Conservation (phyloP, 2,329 filamentous ascomycete species). For the Lasiodiplodia sp. region DNA sequence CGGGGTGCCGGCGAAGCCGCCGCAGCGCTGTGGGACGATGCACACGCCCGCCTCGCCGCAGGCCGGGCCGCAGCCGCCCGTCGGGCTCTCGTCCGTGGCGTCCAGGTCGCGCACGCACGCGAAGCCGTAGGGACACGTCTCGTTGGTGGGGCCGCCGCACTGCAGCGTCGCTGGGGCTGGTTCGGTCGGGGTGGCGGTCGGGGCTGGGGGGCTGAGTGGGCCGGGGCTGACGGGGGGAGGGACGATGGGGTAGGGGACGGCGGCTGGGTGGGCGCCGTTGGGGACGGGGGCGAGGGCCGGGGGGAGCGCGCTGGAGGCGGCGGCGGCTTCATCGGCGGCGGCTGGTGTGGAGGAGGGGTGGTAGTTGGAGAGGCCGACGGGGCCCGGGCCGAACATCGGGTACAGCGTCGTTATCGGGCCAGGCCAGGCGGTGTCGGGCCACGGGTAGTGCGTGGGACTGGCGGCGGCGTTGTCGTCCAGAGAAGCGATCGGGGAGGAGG, state of each 20-base stretch:
- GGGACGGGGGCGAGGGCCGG: neutral
- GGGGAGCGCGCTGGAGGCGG: neutral
- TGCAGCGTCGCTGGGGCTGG: neutral
- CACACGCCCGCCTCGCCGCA: slow-evolving; percentile 46
- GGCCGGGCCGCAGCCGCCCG: slow-evolving; percentile 41
- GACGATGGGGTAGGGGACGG: neutral
- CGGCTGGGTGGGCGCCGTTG: neutral
- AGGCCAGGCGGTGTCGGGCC: slow-evolving; percentile 5
- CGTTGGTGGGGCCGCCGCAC: neutral
- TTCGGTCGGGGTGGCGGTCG: neutral
- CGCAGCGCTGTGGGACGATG: slow-evolving; percentile 47
- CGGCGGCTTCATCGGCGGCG: neutral
- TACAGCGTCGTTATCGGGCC: slow-evolving; percentile 1
- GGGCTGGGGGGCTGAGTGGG: neutral
- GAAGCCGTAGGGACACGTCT: neutral
- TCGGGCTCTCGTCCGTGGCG: neutral
- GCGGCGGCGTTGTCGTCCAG: neutral
- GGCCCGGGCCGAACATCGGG: neutral
- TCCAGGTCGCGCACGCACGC: slow-evolving; percentile 9
- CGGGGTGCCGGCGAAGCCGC: slow-evolving; percentile 48
- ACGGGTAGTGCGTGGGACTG: neutral
- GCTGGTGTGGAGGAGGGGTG: neutral
- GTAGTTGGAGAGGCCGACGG: slow-evolving; percentile 1
- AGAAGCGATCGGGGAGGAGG: neutral
- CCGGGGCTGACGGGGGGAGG: neutral